These are phyloP conservation scores for Colletotrichum spaethianum DNA, from an alignment of 2,329 filamentous ascomycete genomes.

Conservation along the genomic window DNA sequence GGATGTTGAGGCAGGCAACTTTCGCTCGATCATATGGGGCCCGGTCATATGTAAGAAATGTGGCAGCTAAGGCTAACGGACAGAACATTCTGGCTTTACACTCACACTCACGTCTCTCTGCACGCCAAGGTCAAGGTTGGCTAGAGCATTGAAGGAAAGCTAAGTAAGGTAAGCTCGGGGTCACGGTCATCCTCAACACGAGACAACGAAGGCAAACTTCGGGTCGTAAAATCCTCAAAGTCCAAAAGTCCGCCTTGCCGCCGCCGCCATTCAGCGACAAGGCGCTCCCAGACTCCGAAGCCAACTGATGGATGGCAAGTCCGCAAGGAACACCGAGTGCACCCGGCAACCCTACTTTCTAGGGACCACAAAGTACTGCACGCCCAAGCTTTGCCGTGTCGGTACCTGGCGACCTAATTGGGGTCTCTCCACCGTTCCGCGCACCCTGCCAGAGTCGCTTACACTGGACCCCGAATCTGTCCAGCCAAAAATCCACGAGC, in stretches of 20 bases:
- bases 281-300: constrained; percentile 26
- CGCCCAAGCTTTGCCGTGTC: constrained; percentile 22
- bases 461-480: constrained; percentile 39
- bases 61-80: background rate
- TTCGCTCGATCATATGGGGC: constrained; percentile 12
- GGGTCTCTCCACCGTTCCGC: constrained; percentile 15
- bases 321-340: constrained; percentile 33
- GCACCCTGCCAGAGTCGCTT: constrained; percentile 20
- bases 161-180: background rate
- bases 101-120: background rate
- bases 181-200: background rate
- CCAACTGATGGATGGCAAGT: constrained; percentile 34
- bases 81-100: constrained; percentile 15
- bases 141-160: background rate
- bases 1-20: constrained; percentile 38
- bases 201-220: background rate
- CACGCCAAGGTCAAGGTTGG: background rate
- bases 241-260: constrained; percentile 33
- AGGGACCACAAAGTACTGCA: constrained; percentile 11
- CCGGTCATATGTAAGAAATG: constrained; percentile 10
- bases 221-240: background rate
- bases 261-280: constrained; percentile 25
- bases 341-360: constrained; percentile 19
- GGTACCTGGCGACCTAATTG: constrained; percentile 17
- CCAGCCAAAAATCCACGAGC: constrained; percentile 35